Evolutionary conservation across 1,284 basidiomycete genomes (phyloP).

Genomic region (Apiotrichum gracile): DNA sequence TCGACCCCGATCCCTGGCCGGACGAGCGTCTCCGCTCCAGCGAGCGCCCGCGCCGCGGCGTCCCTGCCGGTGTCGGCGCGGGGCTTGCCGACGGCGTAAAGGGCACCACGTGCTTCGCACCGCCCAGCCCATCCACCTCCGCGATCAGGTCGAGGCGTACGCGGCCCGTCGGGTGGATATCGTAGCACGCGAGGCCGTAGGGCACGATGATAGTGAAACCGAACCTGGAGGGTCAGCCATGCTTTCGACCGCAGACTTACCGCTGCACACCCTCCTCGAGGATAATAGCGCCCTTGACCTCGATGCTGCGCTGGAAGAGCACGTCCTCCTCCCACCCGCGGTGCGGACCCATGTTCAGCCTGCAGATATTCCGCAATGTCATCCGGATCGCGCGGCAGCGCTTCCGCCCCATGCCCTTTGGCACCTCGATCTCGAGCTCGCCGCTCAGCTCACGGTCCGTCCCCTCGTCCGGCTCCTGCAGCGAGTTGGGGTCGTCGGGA

Average conservation of each 20-base stretch:
- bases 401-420: slow-evolving; percentile 12
- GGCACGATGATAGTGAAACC: slow-evolving; percentile 29
- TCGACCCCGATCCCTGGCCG: neutral
- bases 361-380: slow-evolving; percentile 13
- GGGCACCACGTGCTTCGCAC: neutral
- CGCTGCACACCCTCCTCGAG: slow-evolving; percentile 21
- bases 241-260: slow-evolving; percentile 17
- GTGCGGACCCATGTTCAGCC: slow-evolving; percentile 14
- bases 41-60: slow-evolving; percentile 1
- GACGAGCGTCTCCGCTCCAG: neutral
- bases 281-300: slow-evolving; percentile 19
- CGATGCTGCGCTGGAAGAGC: slow-evolving; percentile 22
- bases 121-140: slow-evolving; percentile 19
- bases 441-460: slow-evolving; percentile 10
- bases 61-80: neutral
- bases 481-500: neutral
- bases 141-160: slow-evolving; percentile 21
- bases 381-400: slow-evolving; percentile 28
- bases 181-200: slow-evolving; percentile 19
- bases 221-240: slow-evolving; percentile 17
- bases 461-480: too few relatives aligned
- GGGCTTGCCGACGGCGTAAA: neutral
- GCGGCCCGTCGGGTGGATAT: slow-evolving; percentile 21
- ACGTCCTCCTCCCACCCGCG: slow-evolving; percentile 21
- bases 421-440: slow-evolving; percentile 19